A percentile compares a stretch with the other conserved stretches of the same genome.
Conservation (phyloP, 2,329 filamentous ascomycete species). For the Dissoconium aciculare region DNA sequence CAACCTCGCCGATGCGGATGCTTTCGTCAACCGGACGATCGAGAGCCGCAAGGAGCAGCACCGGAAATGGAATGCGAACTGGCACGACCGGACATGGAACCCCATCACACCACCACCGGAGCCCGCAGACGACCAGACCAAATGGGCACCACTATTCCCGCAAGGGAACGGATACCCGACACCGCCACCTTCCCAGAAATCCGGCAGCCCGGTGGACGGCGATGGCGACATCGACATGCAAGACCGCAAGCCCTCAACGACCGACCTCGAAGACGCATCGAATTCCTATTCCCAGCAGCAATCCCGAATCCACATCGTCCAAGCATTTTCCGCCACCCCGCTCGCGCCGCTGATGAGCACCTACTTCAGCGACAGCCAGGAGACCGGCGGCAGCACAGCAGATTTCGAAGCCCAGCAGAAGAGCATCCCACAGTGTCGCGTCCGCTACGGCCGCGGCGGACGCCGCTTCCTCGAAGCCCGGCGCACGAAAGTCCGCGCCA, state of each 20-base stretch:
- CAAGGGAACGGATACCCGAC: constrained; percentile 27
- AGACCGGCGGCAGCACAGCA: too few species aligned
- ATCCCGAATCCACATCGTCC: constrained; percentile 9
- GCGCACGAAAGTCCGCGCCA: constrained; percentile 14
- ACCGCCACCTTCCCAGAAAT: constrained; percentile 33
- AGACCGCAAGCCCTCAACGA: constrained; percentile 15
- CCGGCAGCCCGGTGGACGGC: constrained; percentile 25
- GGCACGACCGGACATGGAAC: constrained; percentile 73
- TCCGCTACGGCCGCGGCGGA: constrained; percentile 70
- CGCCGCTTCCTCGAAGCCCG: constrained; percentile 68
- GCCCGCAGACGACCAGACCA: constrained; percentile 18
- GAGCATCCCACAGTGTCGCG: constrained; percentile 54
- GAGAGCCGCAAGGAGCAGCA: constrained; percentile 79
- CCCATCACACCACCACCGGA: constrained; percentile 68
- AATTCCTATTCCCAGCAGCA: constrained; percentile 14
- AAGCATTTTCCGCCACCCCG: constrained; percentile 6
- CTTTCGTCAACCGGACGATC: constrained; percentile 65
- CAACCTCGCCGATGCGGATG: constrained; percentile 65
- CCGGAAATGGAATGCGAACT: constrained; percentile 78
- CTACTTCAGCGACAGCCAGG: constrained; percentile 7
- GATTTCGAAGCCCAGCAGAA: constrained; percentile 9
- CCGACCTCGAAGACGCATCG: constrained; percentile 8
- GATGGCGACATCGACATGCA: constrained; percentile 27
- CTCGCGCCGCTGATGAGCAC: constrained; percentile 6
- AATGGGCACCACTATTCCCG: constrained; percentile 18